Base-by-base conservation (phyloP, 495 filamentous ascomycete species). In the Chaetomium cochliodes region DNA sequence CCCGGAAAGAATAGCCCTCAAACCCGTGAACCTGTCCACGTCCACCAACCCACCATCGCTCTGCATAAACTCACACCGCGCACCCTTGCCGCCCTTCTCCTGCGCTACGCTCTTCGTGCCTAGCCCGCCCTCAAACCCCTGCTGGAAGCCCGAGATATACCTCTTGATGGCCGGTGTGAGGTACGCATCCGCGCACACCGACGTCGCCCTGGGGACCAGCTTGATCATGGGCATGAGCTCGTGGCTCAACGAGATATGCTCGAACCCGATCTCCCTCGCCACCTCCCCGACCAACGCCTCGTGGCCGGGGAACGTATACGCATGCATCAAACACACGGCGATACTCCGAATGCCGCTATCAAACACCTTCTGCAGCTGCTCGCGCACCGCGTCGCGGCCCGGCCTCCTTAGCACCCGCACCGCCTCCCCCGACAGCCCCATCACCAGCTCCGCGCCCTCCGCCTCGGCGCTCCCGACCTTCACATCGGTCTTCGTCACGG, bases 141-240 rank as follows among this genome's bases (percentile, higher is more conserved):
- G 82, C 58, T 90, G 87, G 67, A 98, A 98, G 3, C 93, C 93
- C 33, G 87, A 82, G 69, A 98, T 96, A 73, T 98, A 98, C 74
- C 93, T 92, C 73, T 92, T 92, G 70, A 98, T 98, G 12, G 92
- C 90, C 0, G 94, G 94, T 2, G 94, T 98, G 6, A 98, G 83
- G 72, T 98, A 98, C 5, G 94, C 94, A 79, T 98, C 94, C 7
- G 93, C 94, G 30, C 92, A 96, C 12, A 94, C 91, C 18, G 91
- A 96, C 12, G 93, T 97, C 15, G 92, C 93, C 60, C 94, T 81
- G 28, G 93, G 89, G 0, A 92, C 88, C 9, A 92, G 77, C 73
- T 92, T 93, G 71, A 92, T 97, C 93, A 97, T 98, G 28, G 94
- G 94, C 87, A 96, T 96, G 30, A 92, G 80, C 73, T 91, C 84